A percentile compares a stretch with the other conserved stretches of the same genome.
Evolutionary conservation across 2,329 filamentous ascomycete species (phyloP).

Genomic region (Hypoxylon sp.): DNA sequence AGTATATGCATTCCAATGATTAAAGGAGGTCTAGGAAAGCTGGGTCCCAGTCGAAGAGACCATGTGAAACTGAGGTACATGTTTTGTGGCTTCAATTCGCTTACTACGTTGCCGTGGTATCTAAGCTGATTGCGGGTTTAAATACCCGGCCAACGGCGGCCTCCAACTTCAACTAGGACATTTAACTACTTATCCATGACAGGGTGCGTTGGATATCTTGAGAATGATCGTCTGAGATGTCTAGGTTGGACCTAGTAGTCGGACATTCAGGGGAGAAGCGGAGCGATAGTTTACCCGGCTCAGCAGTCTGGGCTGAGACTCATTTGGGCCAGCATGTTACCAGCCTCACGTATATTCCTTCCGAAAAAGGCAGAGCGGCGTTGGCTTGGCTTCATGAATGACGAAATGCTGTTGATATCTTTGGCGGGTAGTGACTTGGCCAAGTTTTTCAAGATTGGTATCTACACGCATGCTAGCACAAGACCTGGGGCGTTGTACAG

Average conservation of each 20-base stretch:
- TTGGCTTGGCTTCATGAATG: constrained; percentile 7
- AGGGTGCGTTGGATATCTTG: background rate
- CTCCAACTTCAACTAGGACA: background rate
- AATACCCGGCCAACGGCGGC: background rate
- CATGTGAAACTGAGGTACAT: background rate
- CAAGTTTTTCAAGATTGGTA: background rate
- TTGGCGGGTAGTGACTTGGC: background rate
- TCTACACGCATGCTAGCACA: background rate
- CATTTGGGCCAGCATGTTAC: constrained; percentile 16
- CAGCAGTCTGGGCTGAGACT: constrained; percentile 7
- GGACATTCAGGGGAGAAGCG: constrained; percentile 6
- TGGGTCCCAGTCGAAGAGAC: background rate
- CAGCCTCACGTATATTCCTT: constrained; percentile 5
- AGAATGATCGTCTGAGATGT: background rate
- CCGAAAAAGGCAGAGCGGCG: constrained; percentile 11
- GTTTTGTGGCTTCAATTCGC: constrained; percentile 13
- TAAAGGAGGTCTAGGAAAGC: constrained; percentile 3
- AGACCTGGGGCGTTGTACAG: background rate
- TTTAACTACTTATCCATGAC: background rate
- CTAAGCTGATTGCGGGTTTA: background rate
- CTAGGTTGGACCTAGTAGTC: background rate
- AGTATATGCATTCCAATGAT: constrained; percentile 4
- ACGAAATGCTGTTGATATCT: constrained; percentile 1
- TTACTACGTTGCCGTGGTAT: constrained; percentile 19
- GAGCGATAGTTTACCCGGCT: constrained; percentile 30